Evolutionary conservation across 2,329 filamentous ascomycete genomes (phyloP), one percentile per base, ranked within the genome.

Genomic region (Aureobasidium musti): DNA sequence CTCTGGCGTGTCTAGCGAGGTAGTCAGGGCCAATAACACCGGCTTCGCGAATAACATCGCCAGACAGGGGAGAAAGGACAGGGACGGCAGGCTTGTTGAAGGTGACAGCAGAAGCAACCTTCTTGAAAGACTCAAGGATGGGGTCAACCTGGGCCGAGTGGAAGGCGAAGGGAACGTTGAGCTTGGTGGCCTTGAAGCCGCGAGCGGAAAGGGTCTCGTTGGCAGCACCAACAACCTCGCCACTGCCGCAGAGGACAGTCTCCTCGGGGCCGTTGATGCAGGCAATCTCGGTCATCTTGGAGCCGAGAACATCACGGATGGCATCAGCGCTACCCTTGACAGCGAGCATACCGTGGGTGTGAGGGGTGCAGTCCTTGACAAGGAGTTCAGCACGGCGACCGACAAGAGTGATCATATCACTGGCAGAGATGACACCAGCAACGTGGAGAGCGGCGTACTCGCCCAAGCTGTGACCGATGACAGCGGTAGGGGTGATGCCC

Each of bases 201-300:
- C 82, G 79, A 7, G 77, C 75, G 17, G 80, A 75, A 3, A 89
- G 80, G 35, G 79, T 72, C 10, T 83, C 76, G 67, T 76, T 81
- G 19, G 87, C 79, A 4, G 79, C 79, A 67, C 85, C 80, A 64
- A 90, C 85, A 68, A 88, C 82, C 45, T 86, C 81, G 59, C 85
- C 83, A 65, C 82, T 83, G 19, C 85, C 86, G 68, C 85, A 86
- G n/a, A 95, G 81, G 1, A 95, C 91, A 11, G 88, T 92, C 74
- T 92, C 90, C 60, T 86, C 82, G 0, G 88, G 87, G 0, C 89
- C 87, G 71, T 96, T 96, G 74, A 92, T 84, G 79, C 91, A 95
- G 19, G 91, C 89, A 68, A 87, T 78, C 71, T 85, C 82, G 39
- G 78, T 78, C 71, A 81, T 81, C 70, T 80, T 79, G 66, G 75